Conservation (phyloP, 2,329 filamentous ascomycete genomes). For the Mycosphaerella arachidis region DNA sequence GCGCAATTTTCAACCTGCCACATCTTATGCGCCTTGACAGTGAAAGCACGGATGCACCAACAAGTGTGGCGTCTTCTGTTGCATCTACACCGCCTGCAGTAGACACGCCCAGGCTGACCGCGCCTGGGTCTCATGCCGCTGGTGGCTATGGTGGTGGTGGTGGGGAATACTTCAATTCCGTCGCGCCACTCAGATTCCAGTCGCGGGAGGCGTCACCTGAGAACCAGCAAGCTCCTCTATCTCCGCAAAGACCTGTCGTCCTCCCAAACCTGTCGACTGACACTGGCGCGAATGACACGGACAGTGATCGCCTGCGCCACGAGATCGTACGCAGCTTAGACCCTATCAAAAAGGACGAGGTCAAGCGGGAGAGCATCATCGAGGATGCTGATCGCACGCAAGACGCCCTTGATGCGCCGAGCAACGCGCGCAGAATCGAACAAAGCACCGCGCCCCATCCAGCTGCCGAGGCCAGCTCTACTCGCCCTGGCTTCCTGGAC, state of each 20-base stretch:
- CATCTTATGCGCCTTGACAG: slow-evolving; percentile 19
- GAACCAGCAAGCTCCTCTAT: not conserved
- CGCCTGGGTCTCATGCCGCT: slow-evolving; percentile 9
- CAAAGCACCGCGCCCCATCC: slow-evolving; percentile 28
- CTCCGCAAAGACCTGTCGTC: slow-evolving; percentile 2
- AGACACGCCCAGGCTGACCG: slow-evolving; percentile 37
- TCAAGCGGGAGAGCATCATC: slow-evolving; percentile 7
- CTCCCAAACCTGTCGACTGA: slow-evolving; percentile 13
- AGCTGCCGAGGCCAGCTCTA: slow-evolving; percentile 11
- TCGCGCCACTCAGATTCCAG: slow-evolving; percentile 17
- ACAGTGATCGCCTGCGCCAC: slow-evolving; percentile 66
- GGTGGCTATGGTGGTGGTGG: slow-evolving; percentile 2
- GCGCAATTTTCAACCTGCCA: slow-evolving; percentile 15
- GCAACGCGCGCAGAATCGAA: slow-evolving; percentile 20
- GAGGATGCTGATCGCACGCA: slow-evolving; percentile 25
- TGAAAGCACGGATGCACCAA: slow-evolving; percentile 18
- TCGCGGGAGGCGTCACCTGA: slow-evolving; percentile 28
- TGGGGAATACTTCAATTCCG: slow-evolving; percentile 18
- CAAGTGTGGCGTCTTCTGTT: slow-evolving; percentile 21
- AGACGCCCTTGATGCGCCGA: slow-evolving; percentile 28
- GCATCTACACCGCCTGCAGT: slow-evolving; percentile 47
- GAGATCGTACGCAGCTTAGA: slow-evolving; percentile 70
- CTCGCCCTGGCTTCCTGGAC: slow-evolving; percentile 24
- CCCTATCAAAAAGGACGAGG: slow-evolving; percentile 35
- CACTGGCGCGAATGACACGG: slow-evolving; percentile 51